Conservation (phyloP, 1,284 basidiomycete genomes). For the Naganishia sp. region DNA sequence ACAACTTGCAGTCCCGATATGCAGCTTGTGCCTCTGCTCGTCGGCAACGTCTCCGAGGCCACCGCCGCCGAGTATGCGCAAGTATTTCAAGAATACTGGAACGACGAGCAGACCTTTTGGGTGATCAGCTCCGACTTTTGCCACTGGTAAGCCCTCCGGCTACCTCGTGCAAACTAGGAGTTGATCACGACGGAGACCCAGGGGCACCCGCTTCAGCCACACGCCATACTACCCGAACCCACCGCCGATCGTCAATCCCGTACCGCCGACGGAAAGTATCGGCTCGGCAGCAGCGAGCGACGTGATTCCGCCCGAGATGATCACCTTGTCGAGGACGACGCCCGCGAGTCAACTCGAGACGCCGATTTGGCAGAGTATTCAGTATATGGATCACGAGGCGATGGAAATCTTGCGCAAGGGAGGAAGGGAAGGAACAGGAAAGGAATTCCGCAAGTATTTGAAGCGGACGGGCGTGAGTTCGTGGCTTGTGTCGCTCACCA, state of each 20-base stretch:
- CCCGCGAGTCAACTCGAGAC: conserved; percentile 78
- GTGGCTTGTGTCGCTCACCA: too few relatives aligned
- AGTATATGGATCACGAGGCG: conserved; percentile 53
- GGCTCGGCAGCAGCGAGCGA: conserved; percentile 57
- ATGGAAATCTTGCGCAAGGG: conserved; percentile 45
- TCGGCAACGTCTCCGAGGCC: conserved; percentile 72
- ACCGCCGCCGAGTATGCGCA: conserved; percentile 67
- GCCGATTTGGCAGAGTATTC: conserved; percentile 65
- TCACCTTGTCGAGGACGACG: conserved; percentile 62
- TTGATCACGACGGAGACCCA: conserved; percentile 46
- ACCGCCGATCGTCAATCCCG: conserved; percentile 57
- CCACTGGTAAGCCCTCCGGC: conserved; percentile 70
- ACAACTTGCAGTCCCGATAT: conserved; percentile 56
- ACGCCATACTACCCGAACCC: conserved; percentile 82
- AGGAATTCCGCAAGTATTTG: conserved; percentile 73
- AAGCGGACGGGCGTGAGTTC: conserved; percentile 60
- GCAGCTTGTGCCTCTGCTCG: conserved; percentile 83
- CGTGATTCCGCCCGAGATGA: conserved; percentile 43
- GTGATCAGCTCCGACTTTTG: conserved; percentile 97
- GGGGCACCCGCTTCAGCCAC: conserved; percentile 87
- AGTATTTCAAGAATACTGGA: conserved; percentile 76
- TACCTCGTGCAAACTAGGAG: not conserved
- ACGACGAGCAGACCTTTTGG: conserved; percentile 75
- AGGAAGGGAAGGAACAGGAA: conserved; percentile 59
- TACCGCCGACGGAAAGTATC: conserved; percentile 56